These are phyloP conservation scores for Hortiboletus campestris DNA, from an alignment of 768 basidiomycete genomes.

Conservation along the genomic window DNA sequence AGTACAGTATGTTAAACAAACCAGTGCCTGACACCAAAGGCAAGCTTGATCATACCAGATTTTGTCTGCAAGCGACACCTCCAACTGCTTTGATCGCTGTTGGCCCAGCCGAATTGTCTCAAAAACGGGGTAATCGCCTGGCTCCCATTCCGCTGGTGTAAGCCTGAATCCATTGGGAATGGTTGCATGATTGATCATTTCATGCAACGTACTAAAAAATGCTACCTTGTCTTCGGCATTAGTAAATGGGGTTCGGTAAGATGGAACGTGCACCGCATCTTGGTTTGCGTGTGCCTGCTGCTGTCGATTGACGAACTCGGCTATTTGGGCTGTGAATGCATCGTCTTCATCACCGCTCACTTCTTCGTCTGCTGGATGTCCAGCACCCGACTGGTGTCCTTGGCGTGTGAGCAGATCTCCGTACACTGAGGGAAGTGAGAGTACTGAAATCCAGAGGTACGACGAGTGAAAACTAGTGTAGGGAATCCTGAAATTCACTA, in stretches of 20 bases:
- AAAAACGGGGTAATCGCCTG: constrained; percentile 3
- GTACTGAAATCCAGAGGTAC: too few species aligned
- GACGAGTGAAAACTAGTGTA: too few species aligned
- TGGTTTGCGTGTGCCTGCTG: not conserved
- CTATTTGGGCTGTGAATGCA: not conserved
- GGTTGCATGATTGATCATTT: not conserved
- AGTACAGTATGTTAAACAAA: not conserved
- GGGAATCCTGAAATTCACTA: too few species aligned
- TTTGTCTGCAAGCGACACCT: not conserved
- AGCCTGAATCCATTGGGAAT: constrained; percentile 15
- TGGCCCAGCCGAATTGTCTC: constrained; percentile 9
- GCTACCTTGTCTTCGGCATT: not conserved
- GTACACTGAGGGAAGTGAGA: not conserved
- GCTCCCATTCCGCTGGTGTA: constrained; percentile 17
- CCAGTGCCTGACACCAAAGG: constrained; percentile 14
- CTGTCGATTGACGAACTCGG: not conserved
- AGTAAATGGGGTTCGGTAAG: constrained; percentile 6
- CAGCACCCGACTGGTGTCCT: not conserved
- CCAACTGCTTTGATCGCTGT: not conserved
- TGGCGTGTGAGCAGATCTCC: not conserved
- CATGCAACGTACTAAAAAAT: not conserved
- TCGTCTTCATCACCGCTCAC: not conserved
- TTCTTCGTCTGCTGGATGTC: constrained; percentile 1
- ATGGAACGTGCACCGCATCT: not conserved
- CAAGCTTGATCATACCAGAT: constrained; percentile 12